Evolutionary conservation across 768 basidiomycete species (phyloP).

Genomic region (Panaeolus papilionaceus): DNA sequence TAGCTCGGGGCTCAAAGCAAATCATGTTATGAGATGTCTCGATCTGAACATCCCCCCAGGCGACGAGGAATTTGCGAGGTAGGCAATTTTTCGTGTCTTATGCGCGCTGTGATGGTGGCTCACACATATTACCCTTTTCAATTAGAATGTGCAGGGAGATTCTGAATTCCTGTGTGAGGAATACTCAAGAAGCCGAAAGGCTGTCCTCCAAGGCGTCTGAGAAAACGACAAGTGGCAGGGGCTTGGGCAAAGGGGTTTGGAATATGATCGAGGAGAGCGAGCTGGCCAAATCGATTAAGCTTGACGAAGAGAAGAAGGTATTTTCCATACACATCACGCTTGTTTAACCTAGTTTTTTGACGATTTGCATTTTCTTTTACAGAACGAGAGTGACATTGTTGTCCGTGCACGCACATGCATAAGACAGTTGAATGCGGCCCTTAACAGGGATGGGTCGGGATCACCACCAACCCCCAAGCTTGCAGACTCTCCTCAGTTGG

Average conservation of each 20-base stretch:
- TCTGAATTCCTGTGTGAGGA: constrained; percentile 87
- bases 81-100: constrained; percentile 25
- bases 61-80: constrained; percentile 81
- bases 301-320: constrained; percentile 62
- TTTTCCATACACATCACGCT: constrained; percentile 17
- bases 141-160: constrained; percentile 85
- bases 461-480: constrained; percentile 29
- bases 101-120: background rate
- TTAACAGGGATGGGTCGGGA: constrained; percentile 24
- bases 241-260: constrained; percentile 76
- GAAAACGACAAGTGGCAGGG: constrained; percentile 51
- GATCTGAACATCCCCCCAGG: constrained; percentile 92
- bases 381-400: constrained; percentile 54
- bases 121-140: constrained; percentile 21
- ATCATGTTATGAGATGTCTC: constrained; percentile 87
- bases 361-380: constrained; percentile 19
- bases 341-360: background rate
- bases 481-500: constrained; percentile 20
- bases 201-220: constrained; percentile 34
- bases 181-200: constrained; percentile 87
- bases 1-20: constrained; percentile 82
- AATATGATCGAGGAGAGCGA: constrained; percentile 87
- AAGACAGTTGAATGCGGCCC: constrained; percentile 41
- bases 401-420: constrained; percentile 53
- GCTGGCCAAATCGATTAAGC: constrained; percentile 71